Conservation (phyloP, 305 asterid species). For the Nicotiana rustica region DNA sequence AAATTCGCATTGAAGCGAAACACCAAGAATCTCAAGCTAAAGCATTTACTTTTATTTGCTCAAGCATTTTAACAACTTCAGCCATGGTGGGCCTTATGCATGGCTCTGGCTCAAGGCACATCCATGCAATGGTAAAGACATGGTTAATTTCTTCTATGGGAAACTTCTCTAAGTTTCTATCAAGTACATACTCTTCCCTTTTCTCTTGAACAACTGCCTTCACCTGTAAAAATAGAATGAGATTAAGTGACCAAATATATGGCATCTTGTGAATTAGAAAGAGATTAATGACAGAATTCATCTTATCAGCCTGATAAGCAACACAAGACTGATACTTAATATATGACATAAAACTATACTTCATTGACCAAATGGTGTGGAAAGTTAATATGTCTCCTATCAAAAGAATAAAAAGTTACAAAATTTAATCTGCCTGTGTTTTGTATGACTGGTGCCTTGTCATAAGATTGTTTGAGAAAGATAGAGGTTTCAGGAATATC, state of each 20-base stretch:
- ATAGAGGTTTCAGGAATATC: neutral
- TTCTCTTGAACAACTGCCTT: conserved; percentile 79
- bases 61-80: conserved; percentile 79
- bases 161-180: conserved; percentile 56
- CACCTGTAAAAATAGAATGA: conserved; percentile 58
- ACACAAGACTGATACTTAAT: conserved; percentile 13
- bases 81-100: conserved; percentile 76
- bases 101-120: conserved; percentile 83
- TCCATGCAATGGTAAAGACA: conserved; percentile 65
- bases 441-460: neutral
- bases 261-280: neutral
- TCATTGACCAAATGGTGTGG: neutral
- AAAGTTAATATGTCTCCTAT: too few species aligned
- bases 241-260: neutral
- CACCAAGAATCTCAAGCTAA: conserved; percentile 42
- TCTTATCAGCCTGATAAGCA: neutral
- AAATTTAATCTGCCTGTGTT: neutral
- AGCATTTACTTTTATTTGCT: conserved; percentile 56
- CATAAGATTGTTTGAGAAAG: too few species aligned
- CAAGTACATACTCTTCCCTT: conserved; percentile 74
- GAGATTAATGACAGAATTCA: neutral
- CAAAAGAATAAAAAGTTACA: neutral
- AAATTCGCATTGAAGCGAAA: neutral
- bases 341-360: neutral
- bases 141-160: conserved; percentile 61